Percentiles rank a stretch among this genome's conserved stretches.
Evolutionary conservation across 495 filamentous ascomycete genomes (phyloP).

Genomic region (Neohortaea acidophila): DNA sequence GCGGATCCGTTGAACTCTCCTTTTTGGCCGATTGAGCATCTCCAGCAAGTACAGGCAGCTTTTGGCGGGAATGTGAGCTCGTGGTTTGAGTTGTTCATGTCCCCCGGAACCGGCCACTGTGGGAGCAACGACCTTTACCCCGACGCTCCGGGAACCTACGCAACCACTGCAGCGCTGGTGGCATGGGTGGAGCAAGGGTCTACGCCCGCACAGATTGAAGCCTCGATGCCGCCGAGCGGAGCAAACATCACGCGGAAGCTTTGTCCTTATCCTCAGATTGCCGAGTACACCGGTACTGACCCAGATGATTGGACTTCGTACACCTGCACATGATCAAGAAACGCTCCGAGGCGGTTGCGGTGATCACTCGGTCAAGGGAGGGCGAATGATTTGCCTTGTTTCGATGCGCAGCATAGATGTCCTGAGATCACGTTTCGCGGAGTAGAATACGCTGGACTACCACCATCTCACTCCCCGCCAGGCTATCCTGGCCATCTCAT

Average conservation of each 20-base stretch:
- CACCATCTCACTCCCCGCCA: no score
- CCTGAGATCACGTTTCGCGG: no score
- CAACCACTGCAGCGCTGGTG: conserved; percentile 35
- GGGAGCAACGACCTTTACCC: conserved; percentile 24
- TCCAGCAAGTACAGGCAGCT: conserved; percentile 24
- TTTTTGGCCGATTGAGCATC: conserved; percentile 31
- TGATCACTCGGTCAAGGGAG: no score
- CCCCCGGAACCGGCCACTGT: conserved; percentile 31
- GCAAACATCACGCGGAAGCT: conserved; percentile 24
- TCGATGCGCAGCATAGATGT: no score
- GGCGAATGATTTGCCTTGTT: no score
- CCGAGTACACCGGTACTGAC: conserved; percentile 18
- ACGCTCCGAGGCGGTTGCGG: not conserved
- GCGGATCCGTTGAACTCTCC: conserved; percentile 29
- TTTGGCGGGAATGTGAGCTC: conserved; percentile 21
- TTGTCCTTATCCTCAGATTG: conserved; percentile 28
- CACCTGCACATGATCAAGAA: conserved; percentile 9
- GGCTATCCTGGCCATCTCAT: no score
- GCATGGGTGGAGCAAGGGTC: conserved; percentile 35
- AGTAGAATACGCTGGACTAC: no score
- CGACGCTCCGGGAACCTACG: conserved; percentile 27
- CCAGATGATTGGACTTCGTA: conserved; percentile 15
- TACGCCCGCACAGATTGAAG: conserved; percentile 19
- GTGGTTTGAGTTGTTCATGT: conserved; percentile 29
- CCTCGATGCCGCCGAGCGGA: conserved; percentile 22